phyloP scores from a whole-genome alignment of 768 basidiomycete genomes.

The Lactarius quietus region DNA sequence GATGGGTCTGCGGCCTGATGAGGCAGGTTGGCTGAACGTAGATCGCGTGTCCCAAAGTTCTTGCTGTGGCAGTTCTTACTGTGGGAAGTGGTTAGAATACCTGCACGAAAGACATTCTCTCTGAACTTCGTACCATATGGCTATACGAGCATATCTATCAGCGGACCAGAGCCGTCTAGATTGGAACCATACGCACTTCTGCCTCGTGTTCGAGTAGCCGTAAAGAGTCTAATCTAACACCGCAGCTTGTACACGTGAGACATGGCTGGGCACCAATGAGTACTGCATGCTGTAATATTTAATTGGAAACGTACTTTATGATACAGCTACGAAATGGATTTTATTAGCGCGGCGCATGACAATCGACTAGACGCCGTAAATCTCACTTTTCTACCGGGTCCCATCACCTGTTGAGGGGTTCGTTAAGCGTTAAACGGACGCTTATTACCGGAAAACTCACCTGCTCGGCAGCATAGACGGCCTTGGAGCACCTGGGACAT shows the following conservation, averaged over 20 bases:
- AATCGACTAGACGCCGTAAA: conserved; percentile 11
- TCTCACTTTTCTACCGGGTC: conserved; percentile 82
- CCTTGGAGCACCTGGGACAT: conserved; percentile 71
- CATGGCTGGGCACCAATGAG: conserved; percentile 54
- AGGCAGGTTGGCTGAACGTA: conserved; percentile 69
- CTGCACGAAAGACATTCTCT: background rate
- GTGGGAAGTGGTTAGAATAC: conserved; percentile 19
- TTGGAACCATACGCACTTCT: conserved; percentile 44
- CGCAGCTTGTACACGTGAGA: conserved; percentile 71
- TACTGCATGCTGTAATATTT: conserved; percentile 10
- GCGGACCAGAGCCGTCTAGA: conserved; percentile 11
- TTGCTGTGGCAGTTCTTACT: conserved; percentile 83
- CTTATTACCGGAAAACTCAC: conserved; percentile 36
- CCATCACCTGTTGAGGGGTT: conserved; percentile 60
- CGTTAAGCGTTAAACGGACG: background rate
- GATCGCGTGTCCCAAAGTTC: conserved; percentile 72
- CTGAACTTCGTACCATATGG: conserved; percentile 41
- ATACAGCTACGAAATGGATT: conserved; percentile 52
- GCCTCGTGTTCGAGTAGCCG: conserved; percentile 80
- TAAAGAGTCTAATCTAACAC: conserved; percentile 73
- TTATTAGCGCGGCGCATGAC: conserved; percentile 8
- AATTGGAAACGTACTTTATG: conserved; percentile 54
- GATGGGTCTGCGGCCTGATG: conserved; percentile 37
- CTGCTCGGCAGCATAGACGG: conserved; percentile 89
- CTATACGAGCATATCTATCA: conserved; percentile 27